Evolutionary conservation across 192 early-diverging fungal species (phyloP).

Genomic region (Entomortierella lignicola): DNA sequence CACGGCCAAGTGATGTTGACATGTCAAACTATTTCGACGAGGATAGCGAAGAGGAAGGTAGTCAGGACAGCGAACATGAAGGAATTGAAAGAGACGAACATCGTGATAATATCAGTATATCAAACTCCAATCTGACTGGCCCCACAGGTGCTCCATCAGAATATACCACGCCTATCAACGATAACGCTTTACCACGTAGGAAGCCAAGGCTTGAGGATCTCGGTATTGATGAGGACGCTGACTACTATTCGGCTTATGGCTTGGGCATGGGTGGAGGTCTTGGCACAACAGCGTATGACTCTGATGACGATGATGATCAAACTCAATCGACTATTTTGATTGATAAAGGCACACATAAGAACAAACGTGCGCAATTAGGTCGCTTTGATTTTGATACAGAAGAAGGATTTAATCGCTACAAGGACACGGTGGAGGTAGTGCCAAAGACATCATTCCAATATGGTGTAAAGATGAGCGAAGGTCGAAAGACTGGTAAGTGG

Average conservation of each 20-base stretch:
- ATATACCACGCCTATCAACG: slow-evolving; percentile 19
- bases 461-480: slow-evolving; percentile 78
- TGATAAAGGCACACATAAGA: slow-evolving; percentile 76
- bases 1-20: slow-evolving; percentile 31
- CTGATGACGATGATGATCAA: slow-evolving; percentile 57
- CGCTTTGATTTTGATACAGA: slow-evolving; percentile 86
- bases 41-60: slow-evolving; percentile 27
- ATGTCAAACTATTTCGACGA: slow-evolving; percentile 38
- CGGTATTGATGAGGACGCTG: slow-evolving; percentile 55
- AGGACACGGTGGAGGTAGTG: slow-evolving; percentile 75
- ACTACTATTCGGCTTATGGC: slow-evolving; percentile 66
- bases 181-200: slow-evolving; percentile 25
- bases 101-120: neutral
- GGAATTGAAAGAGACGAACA: neutral
- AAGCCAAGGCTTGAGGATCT: slow-evolving; percentile 33
- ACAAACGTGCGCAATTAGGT: slow-evolving; percentile 75
- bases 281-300: slow-evolving; percentile 65
- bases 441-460: slow-evolving; percentile 84
- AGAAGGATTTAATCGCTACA: slow-evolving; percentile 80
- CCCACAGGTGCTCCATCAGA: neutral
- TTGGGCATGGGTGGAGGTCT: slow-evolving; percentile 55
- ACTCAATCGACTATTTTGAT: slow-evolving; percentile 61
- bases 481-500: slow-evolving; percentile 65
- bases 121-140: neutral
- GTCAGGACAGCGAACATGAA: slow-evolving; percentile 17